Base-by-base conservation (phyloP, 1,284 basidiomycete species). In the Ustanciosporium gigantosporum region DNA sequence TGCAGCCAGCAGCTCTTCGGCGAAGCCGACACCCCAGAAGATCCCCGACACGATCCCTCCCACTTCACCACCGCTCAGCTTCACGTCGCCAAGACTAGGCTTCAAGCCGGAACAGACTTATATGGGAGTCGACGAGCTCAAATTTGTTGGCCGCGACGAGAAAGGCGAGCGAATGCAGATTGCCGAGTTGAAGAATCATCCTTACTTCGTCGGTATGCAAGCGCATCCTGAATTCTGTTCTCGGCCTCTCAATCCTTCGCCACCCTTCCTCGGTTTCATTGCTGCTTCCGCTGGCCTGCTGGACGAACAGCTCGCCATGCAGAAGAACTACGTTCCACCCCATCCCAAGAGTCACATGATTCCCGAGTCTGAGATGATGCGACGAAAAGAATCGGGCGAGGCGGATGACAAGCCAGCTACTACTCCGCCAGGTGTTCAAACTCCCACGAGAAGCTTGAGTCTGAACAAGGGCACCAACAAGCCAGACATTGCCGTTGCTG, bases 181-280 rank as follows among this genome's bases (percentile, higher is more conserved):
- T 52, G 83, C 94, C 49, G 94, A 99, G 81, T 80, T 97, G 36
- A 47, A 52, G 17, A 91, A 90, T 74, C 94, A 99, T 80, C 91
- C 91, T 1, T 99, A 86, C 84, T 98, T 94, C 79, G 82, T 96
- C 46, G 95, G 87, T 34, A 83, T 98, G 49, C 94, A 99, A 81
- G 91, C 95, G 0, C 94, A 99, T 76, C 94, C 94, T 3, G 94
- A 99, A 79, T 94, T 99, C 81, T 97, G 93, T 81, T 94, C 94
- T 17, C 87, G 94, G n/a, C 94, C 94, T 2, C 83, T 99, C 41
- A 98, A 99, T 81, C 95, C 94, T 0, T 95, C 91, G 0, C 94
- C 94, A 3, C 88, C 92, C 0, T 98, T 96, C 86, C 87, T 99
- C 27, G 95, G 95, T 14, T 88, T 99, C 75, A 85, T 99, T 32